Conservation (phyloP, 768 basidiomycete genomes). For the Phaffia australis region DNA sequence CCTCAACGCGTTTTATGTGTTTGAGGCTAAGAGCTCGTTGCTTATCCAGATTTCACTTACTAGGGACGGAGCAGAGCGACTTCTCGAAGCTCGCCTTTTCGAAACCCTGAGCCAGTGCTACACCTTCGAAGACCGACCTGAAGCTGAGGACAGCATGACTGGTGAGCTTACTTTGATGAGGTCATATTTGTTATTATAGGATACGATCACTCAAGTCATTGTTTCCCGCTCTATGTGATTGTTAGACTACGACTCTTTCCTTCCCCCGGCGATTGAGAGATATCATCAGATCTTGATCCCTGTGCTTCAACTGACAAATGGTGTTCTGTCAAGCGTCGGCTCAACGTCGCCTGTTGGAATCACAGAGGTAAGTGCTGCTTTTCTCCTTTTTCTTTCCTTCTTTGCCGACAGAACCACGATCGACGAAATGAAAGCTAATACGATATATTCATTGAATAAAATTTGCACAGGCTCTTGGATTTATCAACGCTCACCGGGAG, state of each 20-base stretch:
- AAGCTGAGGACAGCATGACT: conserved; percentile 68
- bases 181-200: not conserved
- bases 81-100: conserved; percentile 67
- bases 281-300: conserved; percentile 88
- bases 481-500: conserved; percentile 70
- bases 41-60: conserved; percentile 75
- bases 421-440: not conserved
- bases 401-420: no score
- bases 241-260: conserved; percentile 70
- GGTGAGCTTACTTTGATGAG: conserved; percentile 42
- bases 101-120: conserved; percentile 70
- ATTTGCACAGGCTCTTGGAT: conserved; percentile 55
- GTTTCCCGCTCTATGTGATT: not conserved
- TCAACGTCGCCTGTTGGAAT: conserved; percentile 54
- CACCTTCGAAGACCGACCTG: conserved; percentile 73
- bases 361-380: conserved; percentile 55
- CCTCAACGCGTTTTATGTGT: conserved; percentile 81
- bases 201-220: not conserved
- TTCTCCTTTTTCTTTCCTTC: not conserved
- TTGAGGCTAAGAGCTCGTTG: conserved; percentile 86
- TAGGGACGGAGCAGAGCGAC: conserved; percentile 67
- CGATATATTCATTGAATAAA: not conserved
- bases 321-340: conserved; percentile 66
- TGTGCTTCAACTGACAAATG: conserved; percentile 66
- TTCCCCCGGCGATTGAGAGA: conserved; percentile 73